Evolutionary conservation across 2,329 filamentous ascomycete species (phyloP).

Genomic region (Orbilia brochopaga): DNA sequence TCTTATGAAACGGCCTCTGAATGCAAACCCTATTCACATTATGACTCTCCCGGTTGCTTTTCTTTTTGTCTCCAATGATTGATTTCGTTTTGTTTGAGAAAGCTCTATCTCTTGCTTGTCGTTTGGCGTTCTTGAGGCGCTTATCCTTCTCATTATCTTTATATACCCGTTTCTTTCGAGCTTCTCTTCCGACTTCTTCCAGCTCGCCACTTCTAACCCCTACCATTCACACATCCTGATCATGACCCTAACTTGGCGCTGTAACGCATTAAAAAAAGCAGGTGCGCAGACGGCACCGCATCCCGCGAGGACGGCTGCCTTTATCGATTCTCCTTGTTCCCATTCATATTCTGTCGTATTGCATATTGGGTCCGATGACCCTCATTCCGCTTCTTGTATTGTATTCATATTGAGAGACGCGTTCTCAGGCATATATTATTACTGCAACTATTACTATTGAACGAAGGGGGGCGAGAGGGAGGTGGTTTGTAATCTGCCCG

Average conservation of each 20-base stretch:
- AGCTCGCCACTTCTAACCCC: not conserved
- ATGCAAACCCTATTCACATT: not conserved
- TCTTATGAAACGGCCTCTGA: not conserved
- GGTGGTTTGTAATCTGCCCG: not conserved
- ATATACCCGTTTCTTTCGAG: slow-evolving; percentile 51
- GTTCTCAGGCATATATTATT: not conserved
- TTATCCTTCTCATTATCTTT: slow-evolving; percentile 22
- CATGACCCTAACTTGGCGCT: not conserved
- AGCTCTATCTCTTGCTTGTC: not conserved
- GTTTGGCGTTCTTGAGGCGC: slow-evolving; percentile 33
- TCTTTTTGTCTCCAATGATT: slow-evolving; percentile 5
- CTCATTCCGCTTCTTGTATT: slow-evolving; percentile 30
- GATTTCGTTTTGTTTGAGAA: slow-evolving; percentile 2
- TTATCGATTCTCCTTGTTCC: not conserved
- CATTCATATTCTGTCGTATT: not conserved
- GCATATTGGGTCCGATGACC: not conserved
- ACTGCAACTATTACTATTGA: not conserved
- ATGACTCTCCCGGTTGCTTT: not conserved
- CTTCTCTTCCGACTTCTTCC: slow-evolving; percentile 7
- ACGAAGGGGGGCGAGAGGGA: not conserved
- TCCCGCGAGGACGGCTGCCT: too few relatives aligned
- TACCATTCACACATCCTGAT: not conserved
- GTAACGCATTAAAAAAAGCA: too few relatives aligned
- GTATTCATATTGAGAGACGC: slow-evolving; percentile 40
- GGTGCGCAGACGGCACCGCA: too few relatives aligned